These are phyloP conservation scores for Lepidium didymum DNA, from an alignment of 345 rosid species.

Conservation along the genomic window DNA sequence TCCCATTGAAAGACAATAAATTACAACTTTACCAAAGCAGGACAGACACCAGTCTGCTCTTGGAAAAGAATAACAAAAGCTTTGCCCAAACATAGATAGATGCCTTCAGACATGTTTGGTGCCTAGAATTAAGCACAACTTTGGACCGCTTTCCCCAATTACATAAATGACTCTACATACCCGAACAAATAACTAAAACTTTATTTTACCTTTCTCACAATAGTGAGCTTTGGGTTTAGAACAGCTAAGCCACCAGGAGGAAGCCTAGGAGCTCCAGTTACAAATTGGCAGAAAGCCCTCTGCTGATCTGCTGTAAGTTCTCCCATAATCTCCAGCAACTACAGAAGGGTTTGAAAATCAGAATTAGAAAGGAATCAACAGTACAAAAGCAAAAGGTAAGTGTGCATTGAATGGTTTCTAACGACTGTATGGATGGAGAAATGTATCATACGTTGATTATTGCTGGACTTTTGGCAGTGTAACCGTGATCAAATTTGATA, in stretches of 20 bases:
- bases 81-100: not conserved
- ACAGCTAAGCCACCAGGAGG: conserved; percentile 99
- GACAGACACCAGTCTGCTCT: not conserved
- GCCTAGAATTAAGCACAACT: not conserved
- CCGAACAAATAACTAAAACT: not conserved
- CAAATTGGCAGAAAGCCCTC: conserved; percentile 96
- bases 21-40: not conserved
- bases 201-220: conserved; percentile 83
- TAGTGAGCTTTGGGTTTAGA: conserved; percentile 88
- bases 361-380: conserved; percentile 1
- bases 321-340: conserved; percentile 98
- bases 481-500: conserved; percentile 97
- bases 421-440: not conserved
- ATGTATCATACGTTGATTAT: conserved; percentile 54
- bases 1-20: not conserved
- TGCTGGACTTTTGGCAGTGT: conserved; percentile 94
- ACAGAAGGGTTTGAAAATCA: not conserved
- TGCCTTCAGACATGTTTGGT: not conserved
- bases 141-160: not conserved
- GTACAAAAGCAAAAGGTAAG: not conserved
- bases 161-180: not conserved
- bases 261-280: conserved; percentile 98
- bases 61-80: not conserved
- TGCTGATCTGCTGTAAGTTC: conserved; percentile 94
- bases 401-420: not conserved